A percentile compares a stretch with the other conserved stretches of the same genome.
Conservation (phyloP, 768 basidiomycete genomes). For the Cytidiella melzeri region DNA sequence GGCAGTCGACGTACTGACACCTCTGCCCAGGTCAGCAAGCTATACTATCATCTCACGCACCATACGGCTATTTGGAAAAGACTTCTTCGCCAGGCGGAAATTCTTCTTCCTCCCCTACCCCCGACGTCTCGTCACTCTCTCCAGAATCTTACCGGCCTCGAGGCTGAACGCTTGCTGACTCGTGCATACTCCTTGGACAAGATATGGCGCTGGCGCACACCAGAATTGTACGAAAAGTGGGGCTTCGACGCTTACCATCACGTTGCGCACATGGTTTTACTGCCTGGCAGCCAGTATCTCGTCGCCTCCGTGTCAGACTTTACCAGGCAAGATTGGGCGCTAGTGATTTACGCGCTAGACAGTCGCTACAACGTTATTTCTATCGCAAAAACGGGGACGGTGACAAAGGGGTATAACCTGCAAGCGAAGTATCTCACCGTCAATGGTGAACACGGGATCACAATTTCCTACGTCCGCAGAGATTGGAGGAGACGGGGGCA, state of each 20-base stretch:
- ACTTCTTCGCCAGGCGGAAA: constrained; percentile 44
- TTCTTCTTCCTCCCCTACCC: constrained; percentile 56
- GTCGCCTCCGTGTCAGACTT: constrained; percentile 10
- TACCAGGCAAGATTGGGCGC: constrained; percentile 4
- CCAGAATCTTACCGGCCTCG: constrained; percentile 27
- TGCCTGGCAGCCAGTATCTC: constrained; percentile 12
- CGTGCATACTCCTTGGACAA: constrained; percentile 55
- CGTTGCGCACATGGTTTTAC: constrained; percentile 9
- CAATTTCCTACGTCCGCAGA: constrained; percentile 46
- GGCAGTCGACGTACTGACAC: neutral
- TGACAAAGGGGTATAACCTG: constrained; percentile 46
- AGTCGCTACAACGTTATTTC: constrained; percentile 8
- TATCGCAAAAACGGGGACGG: constrained; percentile 26
- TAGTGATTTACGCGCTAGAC: constrained; percentile 9
- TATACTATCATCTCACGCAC: constrained; percentile 58
- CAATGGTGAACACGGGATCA: constrained; percentile 40
- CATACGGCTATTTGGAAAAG: constrained; percentile 67
- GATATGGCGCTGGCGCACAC: constrained; percentile 39
- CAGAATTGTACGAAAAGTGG: constrained; percentile 7
- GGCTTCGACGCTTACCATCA: constrained; percentile 9
- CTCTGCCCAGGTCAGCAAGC: constrained; percentile 43
- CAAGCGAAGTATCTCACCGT: constrained; percentile 54
- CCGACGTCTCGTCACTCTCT: constrained; percentile 45
- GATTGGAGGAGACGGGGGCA: constrained; percentile 15
- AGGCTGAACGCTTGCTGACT: constrained; percentile 52